Evolutionary conservation across 805 yeast genomes (phyloP).

Genomic region (Wickerhamomyces silvicola): DNA sequence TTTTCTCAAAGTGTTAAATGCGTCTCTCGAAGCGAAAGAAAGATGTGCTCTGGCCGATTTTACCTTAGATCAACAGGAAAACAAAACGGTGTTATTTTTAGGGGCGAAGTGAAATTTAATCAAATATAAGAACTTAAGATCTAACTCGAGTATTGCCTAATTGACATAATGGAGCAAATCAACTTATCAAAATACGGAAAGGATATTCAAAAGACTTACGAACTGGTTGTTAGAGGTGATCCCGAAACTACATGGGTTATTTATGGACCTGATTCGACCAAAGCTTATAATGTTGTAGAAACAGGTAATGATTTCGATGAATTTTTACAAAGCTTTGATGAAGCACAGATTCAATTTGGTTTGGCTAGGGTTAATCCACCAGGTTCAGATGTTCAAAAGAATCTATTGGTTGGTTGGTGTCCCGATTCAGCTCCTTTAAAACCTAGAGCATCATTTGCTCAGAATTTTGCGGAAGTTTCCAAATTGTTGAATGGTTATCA

Average conservation of each 20-base stretch:
- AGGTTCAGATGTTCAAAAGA: conserved; percentile 84
- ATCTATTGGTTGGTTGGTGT: conserved; percentile 89
- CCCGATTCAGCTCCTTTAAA: conserved; percentile 91
- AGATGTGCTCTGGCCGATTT: too few relatives aligned
- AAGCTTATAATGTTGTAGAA: conserved; percentile 34
- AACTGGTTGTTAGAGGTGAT: conserved; percentile 74
- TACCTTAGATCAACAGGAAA: too few relatives aligned
- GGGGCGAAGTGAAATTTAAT: too few relatives aligned
- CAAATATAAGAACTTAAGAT: too few relatives aligned
- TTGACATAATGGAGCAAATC: conserved; percentile 34
- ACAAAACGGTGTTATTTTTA: too few relatives aligned
- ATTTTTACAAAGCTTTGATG: conserved; percentile 76
- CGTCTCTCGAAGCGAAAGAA: too few relatives aligned
- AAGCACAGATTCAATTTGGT: conserved; percentile 86
- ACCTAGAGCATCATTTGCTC: conserved; percentile 67
- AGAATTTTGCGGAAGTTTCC: conserved; percentile 71
- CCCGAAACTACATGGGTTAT: conserved; percentile 68
- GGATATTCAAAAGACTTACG: conserved; percentile 69
- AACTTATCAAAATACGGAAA: conserved; percentile 62
- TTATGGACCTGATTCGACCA: conserved; percentile 61
- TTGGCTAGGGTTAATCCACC: conserved; percentile 82
- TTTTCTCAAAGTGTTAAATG: too few relatives aligned
- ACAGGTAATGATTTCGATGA: conserved; percentile 65
- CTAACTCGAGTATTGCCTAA: too few relatives aligned
- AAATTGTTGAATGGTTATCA: conserved; percentile 76